Base-by-base conservation (phyloP, 148 eudicot species). In the Fagopyrum tataricum region DNA sequence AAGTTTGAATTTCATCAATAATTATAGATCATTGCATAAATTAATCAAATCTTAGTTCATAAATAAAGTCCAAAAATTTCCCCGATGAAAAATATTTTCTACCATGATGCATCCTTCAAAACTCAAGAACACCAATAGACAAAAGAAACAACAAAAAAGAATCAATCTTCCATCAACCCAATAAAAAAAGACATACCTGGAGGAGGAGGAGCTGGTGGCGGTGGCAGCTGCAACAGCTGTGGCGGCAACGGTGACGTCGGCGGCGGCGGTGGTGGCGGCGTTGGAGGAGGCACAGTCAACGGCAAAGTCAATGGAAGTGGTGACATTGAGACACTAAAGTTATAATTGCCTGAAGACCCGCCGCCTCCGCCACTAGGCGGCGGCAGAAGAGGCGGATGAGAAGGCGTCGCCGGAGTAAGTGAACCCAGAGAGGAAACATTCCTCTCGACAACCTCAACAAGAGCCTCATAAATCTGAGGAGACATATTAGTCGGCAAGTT, bases 401-500 rank as follows among this genome's bases (percentile, higher is more conserved):
- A 44, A 15, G 44, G 23, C 4, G 74, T 47, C 10, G 18, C 48
- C 18, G 48, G 46, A 41, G 15, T n/a, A 69, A 48, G 62, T 17
- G 74, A 46, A 13, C 51, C 18, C 52, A 46, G 53, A 2, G 39
- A 8, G 40, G 73, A 21, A 46, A 26, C 31, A 41, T 75, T 79
- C 64, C 59, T 75, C 81, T 90, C 98, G 58, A 90, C 90, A 37
- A 89, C 89, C 55, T 87, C 86, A 67, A 82, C 82, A 81, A 93
- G 78, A 0, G 98, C 96, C 42, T 90, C 82, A 44, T 87, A 93
- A 42, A 93, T 82, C 78, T 89, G 90, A 51, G 85, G 85, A 61
- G 89, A 74, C 96, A 93, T 85, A 73, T 86, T 90, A 0, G 98
- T 85, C 6, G 98, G 98, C 84, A 93, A 76, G 47, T 79, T 84